These are phyloP conservation scores for Syncephalis plumigaleata DNA, from an alignment of 371 early-diverging fungal genomes.

Conservation along the genomic window DNA sequence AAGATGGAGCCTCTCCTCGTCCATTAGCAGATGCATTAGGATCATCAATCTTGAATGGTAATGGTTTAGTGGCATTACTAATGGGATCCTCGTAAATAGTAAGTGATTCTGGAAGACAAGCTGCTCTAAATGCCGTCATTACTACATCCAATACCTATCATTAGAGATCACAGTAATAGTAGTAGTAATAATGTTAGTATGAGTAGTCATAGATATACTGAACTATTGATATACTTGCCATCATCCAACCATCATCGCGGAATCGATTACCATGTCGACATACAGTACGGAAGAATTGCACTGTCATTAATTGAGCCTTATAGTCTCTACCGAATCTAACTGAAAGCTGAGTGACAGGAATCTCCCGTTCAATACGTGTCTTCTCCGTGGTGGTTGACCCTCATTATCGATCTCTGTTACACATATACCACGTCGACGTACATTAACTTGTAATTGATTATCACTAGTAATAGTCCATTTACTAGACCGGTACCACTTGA, in stretches of 20 bases:
- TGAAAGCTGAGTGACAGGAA: slow-evolving; percentile 45
- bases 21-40: slow-evolving; percentile 25
- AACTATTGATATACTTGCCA: slow-evolving; percentile 16
- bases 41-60: slow-evolving; percentile 31
- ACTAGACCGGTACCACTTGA: slow-evolving; percentile 57
- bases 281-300: slow-evolving; percentile 62
- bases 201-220: slow-evolving; percentile 4
- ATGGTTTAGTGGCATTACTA: slow-evolving; percentile 44
- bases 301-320: slow-evolving; percentile 74
- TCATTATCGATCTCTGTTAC: too few species aligned
- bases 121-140: slow-evolving; percentile 66
- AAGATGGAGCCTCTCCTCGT: slow-evolving; percentile 51
- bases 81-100: slow-evolving; percentile 57
- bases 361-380: slow-evolving; percentile 35
- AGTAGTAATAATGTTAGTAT: neutral
- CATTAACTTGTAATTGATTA: slow-evolving; percentile 13
- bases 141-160: slow-evolving; percentile 44
- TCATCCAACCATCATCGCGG: slow-evolving; percentile 50
- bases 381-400: slow-evolving; percentile 31
- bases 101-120: slow-evolving; percentile 37
- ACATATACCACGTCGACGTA: too few species aligned
- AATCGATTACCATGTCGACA: slow-evolving; percentile 53
- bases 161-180: neutral
- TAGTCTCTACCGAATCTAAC: slow-evolving; percentile 79
- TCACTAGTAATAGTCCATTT: slow-evolving; percentile 18